Evolutionary conservation across 768 basidiomycete species (phyloP).

Genomic region (Rhizopogon vinicolor): DNA sequence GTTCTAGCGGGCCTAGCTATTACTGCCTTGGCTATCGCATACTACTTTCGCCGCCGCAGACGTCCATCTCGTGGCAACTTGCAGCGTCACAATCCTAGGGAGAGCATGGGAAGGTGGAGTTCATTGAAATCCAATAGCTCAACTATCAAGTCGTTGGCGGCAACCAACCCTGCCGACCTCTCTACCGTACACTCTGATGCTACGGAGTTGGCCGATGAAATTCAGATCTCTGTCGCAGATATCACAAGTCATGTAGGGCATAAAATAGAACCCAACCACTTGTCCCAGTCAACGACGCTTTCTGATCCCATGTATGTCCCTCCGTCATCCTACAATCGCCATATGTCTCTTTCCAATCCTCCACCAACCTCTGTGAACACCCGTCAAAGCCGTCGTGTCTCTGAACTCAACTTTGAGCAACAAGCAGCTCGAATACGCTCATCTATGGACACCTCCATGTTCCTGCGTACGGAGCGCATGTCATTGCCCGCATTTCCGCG

Average conservation of each 20-base stretch:
- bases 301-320: slow-evolving; percentile 17
- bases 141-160: slow-evolving; percentile 4
- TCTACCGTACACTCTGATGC: slow-evolving; percentile 8
- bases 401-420: slow-evolving; percentile 20
- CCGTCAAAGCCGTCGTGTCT: slow-evolving; percentile 8
- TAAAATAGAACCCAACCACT: slow-evolving; percentile 15
- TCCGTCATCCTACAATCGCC: slow-evolving; percentile 10
- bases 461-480: slow-evolving; percentile 22
- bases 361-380: slow-evolving; percentile 3
- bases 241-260: slow-evolving; percentile 14
- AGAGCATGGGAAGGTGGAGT: slow-evolving; percentile 16
- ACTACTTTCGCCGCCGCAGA: slow-evolving; percentile 21
- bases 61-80: slow-evolving; percentile 25
- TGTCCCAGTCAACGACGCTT: slow-evolving; percentile 10
- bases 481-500: slow-evolving; percentile 23
- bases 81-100: slow-evolving; percentile 6
- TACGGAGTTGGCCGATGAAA: slow-evolving; percentile 18
- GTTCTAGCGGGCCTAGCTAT: slow-evolving; percentile 33
- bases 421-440: slow-evolving; percentile 27
- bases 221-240: slow-evolving; percentile 7
- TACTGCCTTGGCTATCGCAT: slow-evolving; percentile 28
- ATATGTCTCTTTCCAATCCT: slow-evolving; percentile 11
- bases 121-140: slow-evolving; percentile 21
- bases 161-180: not conserved
- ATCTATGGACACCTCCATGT: slow-evolving; percentile 24